Evolutionary conservation across 1,139 yeast species (phyloP), one percentile per base, ranked within the genome.

Genomic region (Blastobotrys ciferrii): DNA sequence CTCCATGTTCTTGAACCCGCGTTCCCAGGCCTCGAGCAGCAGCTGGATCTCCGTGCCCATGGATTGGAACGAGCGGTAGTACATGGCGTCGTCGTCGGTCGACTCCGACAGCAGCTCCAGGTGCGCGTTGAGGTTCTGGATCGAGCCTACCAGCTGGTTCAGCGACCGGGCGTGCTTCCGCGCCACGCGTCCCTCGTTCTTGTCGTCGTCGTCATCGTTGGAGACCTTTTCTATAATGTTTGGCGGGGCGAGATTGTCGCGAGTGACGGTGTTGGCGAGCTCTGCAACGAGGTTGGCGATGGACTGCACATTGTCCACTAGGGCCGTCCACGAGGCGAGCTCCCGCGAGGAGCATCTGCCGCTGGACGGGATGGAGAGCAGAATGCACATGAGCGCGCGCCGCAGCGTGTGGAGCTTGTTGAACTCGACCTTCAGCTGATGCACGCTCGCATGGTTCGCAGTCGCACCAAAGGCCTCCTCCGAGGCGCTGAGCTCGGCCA

Each of bases 341-440:
- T 68, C 71, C 5, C 23, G 32, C 11, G 35, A 40, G 4, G 46
- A 35, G 44, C 58, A 55, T 12, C 48, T 58, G 4, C 72, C 70
- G 4, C 51, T 42, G 4, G 71, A 55, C 9, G 64, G 59, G 32
- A 69, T 59, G 1, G 78, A 70, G 39, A 75, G 54, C 30, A 74
- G 53, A 33, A 71, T 63, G 59, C 78, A 73, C 7, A 75, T 57
- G 32, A 72, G 57, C 13, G 72, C 67, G 6, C 76, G 62, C 41
- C 79, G 61, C 28, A 72, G 52, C 42, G 64, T 60, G 36, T 70
- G 76, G 15, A 71, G 60, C 45, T 63, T 65, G 42, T 61, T 62
- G 42, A 73, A 54, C 36, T 62, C 68, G n/a, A 40, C 56, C 47
- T 62, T 64, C 37, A 69, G 60, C 37, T 50, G 45, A 9, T 50